Base-by-base conservation (phyloP, 768 basidiomycete species). In the Fistulinella prunicolor region DNA sequence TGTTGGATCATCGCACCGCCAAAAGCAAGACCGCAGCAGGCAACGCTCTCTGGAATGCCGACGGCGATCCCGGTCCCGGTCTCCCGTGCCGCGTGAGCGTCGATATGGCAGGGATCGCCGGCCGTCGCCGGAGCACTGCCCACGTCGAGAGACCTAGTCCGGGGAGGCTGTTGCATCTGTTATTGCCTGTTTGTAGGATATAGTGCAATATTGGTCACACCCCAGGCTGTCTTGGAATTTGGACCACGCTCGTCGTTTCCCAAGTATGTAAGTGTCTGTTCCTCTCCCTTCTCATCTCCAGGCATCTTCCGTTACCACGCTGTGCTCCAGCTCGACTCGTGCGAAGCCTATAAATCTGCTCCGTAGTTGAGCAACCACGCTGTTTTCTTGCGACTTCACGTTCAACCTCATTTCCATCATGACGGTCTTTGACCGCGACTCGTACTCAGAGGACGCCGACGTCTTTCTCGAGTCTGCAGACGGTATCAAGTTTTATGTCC, bases 401-500 rank as follows among this genome's bases (percentile, higher is more conserved):
- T 44, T 32, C 36, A 29, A 47, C 51, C 48, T 20, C 29, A 49
- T 55, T 46, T 40, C n/a, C n/a, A 51, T 43, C 36, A 67, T 67
- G 66, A 64, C 66, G 14, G 54, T 59, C 42, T 17, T 52, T 20
- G 56, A 57, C 55, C 66, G 67, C 50, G 54, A 70, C 16, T 77
- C 79, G 58, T 67, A 72, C 53, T 64, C 73, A 41, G 61, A 65
- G 23, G 77, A 80, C 50, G 77, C 81, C 9, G 83, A 85, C 59
- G 49, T 79, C 51, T 59, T 78, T 49, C 70, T 85, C 48, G 70
- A 76, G 17, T 77, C 82, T 0, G 61, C 61, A 50, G 58, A 64
- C 43, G 63, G 60, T 5, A 67, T 74, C 42, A 74, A 80, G 55
- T 86, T 87, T 58, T 74, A 70, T 35, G 77, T 81, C 26, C 86